A percentile compares a stretch with the other conserved stretches of the same genome.
Evolutionary conservation across 2,329 filamentous ascomycete genomes (phyloP).

Genomic region (Cercospora nicotianae): DNA sequence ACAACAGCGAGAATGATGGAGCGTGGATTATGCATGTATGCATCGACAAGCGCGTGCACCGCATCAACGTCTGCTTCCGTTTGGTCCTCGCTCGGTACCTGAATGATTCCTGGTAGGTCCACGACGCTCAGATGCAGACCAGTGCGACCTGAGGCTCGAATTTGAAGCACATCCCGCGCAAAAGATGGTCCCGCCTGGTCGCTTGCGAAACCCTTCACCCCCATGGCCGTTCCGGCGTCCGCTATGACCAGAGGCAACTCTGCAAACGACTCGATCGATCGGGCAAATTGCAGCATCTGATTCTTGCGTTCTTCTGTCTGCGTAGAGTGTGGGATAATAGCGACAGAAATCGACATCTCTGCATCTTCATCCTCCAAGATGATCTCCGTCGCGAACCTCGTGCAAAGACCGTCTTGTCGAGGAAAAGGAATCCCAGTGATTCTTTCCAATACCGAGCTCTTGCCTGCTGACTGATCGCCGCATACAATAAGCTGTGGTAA

Average conservation of each 20-base stretch:
- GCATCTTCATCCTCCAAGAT: slow-evolving; percentile 24
- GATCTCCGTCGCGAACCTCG: slow-evolving; percentile 42
- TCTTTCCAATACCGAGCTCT: slow-evolving; percentile 63
- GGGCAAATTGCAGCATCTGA: slow-evolving; percentile 23
- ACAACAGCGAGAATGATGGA: slow-evolving; percentile 49
- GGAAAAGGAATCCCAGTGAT: slow-evolving; percentile 58
- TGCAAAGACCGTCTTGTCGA: slow-evolving; percentile 55
- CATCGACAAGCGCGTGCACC: slow-evolving; percentile 43
- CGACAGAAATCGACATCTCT: slow-evolving; percentile 16
- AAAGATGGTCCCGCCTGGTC: slow-evolving; percentile 24
- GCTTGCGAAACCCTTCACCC: neutral
- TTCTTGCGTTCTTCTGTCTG: slow-evolving; percentile 15
- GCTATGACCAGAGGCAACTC: neutral
- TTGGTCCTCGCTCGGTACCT: slow-evolving; percentile 39
- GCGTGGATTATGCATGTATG: slow-evolving; percentile 44
- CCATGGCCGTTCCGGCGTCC: slow-evolving; percentile 23
- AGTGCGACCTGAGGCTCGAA: slow-evolving; percentile 35
- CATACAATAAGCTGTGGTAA: slow-evolving; percentile 52
- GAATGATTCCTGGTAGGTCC: slow-evolving; percentile 39
- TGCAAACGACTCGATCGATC: slow-evolving; percentile 27
- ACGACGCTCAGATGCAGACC: slow-evolving; percentile 36
- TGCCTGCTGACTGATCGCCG: slow-evolving; percentile 61
- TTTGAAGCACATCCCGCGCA: slow-evolving; percentile 34
- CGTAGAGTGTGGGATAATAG: slow-evolving; percentile 27
- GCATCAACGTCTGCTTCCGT: slow-evolving; percentile 42